Evolutionary conservation across 176 grass and related monocot species (phyloP).

Genomic region (Bothriochloa decipiens): DNA sequence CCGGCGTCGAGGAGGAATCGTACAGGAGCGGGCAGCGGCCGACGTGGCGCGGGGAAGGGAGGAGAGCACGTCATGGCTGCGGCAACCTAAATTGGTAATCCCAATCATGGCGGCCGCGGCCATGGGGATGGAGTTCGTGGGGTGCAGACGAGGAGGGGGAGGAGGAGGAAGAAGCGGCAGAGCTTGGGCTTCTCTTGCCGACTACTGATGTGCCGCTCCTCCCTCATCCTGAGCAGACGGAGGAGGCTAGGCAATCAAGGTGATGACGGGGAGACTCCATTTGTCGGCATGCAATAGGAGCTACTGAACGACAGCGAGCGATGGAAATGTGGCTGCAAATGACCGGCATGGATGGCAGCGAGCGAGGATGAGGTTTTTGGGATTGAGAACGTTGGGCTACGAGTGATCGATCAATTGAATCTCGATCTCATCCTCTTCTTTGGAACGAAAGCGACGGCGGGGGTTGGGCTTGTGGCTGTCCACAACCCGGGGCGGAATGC

Average conservation of each 20-base stretch:
- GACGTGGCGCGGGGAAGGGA: conserved; percentile 32
- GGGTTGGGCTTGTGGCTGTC: neutral
- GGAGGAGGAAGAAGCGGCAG: neutral
- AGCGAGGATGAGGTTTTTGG: neutral
- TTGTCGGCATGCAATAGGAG: neutral
- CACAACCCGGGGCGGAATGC: neutral
- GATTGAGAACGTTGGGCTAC: conserved; percentile 1
- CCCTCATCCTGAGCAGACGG: neutral
- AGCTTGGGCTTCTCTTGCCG: neutral
- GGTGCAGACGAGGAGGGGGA: neutral
- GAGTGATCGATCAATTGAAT: neutral
- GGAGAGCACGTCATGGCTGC: neutral
- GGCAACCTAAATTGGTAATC: neutral
- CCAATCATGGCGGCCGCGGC: conserved; percentile 12
- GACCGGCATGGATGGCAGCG: neutral
- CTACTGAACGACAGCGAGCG: neutral
- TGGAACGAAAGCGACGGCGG: neutral
- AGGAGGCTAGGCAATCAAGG: neutral
- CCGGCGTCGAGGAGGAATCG: conserved; percentile 27
- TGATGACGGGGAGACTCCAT: neutral
- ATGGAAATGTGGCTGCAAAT: conserved; percentile 15
- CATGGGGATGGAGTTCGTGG: conserved; percentile 34
- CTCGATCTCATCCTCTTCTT: neutral
- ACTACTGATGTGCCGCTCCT: neutral
- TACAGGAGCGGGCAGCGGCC: neutral